Evolutionary conservation across 306 rosid species (phyloP).

Genomic region (Canavalia gladiata): DNA sequence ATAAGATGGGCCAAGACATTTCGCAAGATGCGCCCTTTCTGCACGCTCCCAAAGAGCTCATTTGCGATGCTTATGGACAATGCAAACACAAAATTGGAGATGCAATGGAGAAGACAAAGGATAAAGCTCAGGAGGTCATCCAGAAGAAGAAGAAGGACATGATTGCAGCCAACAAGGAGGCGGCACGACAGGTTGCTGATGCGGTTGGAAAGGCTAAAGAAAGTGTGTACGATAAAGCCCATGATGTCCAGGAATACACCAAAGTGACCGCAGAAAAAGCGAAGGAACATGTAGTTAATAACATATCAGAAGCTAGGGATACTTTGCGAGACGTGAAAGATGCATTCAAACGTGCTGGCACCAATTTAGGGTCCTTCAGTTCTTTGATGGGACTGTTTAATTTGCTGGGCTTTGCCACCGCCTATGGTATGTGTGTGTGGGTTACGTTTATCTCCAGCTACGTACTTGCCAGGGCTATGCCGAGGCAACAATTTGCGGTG

Average conservation of each 20-base stretch:
- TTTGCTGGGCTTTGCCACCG: conserved; percentile 67
- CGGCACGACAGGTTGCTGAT: conserved; percentile 23
- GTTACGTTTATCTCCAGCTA: conserved; percentile 76
- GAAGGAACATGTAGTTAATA: conserved; percentile 29
- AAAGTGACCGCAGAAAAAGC: conserved; percentile 45
- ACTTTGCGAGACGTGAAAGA: background rate
- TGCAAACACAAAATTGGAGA: conserved; percentile 66
- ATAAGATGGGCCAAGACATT: conserved; percentile 51
- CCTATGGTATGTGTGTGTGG: conserved; percentile 83
- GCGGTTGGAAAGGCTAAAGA: conserved; percentile 47
- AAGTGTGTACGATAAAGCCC: conserved; percentile 29
- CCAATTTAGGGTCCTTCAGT: conserved; percentile 10
- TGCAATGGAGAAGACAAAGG: conserved; percentile 63
- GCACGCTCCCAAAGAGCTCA: conserved; percentile 57
- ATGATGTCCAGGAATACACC: conserved; percentile 42
- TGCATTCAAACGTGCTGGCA: conserved; percentile 2
- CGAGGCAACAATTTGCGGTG: conserved; percentile 82
- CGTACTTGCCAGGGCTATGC: conserved; percentile 60
- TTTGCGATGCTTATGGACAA: conserved; percentile 75
- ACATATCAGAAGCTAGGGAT: conserved; percentile 36
- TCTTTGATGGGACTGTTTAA: conserved; percentile 36
- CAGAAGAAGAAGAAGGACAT: conserved; percentile 29
- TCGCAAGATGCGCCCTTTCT: conserved; percentile 16
- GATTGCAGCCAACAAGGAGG: conserved; percentile 16
- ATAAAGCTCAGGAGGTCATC: conserved; percentile 34